Conservation (phyloP, 768 basidiomycete species). For the Amanita pallidorosea region DNA sequence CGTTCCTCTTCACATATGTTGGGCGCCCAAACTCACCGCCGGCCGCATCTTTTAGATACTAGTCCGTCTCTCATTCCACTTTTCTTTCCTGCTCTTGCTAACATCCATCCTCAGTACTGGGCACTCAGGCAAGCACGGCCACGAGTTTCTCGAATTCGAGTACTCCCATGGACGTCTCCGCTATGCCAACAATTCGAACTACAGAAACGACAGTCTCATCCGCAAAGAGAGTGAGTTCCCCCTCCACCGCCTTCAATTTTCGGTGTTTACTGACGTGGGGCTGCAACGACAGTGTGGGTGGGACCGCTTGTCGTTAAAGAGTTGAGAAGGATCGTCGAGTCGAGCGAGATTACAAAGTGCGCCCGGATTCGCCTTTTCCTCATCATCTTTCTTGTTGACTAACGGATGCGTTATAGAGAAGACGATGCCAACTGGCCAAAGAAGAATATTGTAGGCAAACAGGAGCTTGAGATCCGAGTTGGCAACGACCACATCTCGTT, state of each 20-base stretch:
- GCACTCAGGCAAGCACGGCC: conserved; percentile 97
- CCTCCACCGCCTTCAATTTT: not conserved
- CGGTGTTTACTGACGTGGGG: not conserved
- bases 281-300: conserved; percentile 68
- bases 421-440: conserved; percentile 99
- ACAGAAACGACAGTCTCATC: conserved; percentile 94
- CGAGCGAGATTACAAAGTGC: conserved; percentile 92
- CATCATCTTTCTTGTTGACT: not conserved
- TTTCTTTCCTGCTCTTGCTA: not conserved
- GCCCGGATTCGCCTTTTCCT: conserved; percentile 11
- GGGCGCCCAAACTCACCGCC: conserved; percentile 5
- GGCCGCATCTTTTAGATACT: conserved; percentile 27
- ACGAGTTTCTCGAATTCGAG: conserved; percentile 98
- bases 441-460: conserved; percentile 97
- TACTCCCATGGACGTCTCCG: conserved; percentile 93
- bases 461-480: conserved; percentile 91
- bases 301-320: conserved; percentile 89
- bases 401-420: conserved; percentile 49
- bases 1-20: conserved; percentile 8
- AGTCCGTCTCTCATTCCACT: conserved; percentile 18
- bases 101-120: conserved; percentile 54
- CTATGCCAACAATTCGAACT: conserved; percentile 99
- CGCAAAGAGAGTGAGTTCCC: conserved; percentile 88
- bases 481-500: conserved; percentile 96
- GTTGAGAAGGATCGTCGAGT: conserved; percentile 85